These are phyloP conservation scores for Cochlearia excelsa DNA, from an alignment of 345 rosid genomes.

Conservation along the genomic window DNA sequence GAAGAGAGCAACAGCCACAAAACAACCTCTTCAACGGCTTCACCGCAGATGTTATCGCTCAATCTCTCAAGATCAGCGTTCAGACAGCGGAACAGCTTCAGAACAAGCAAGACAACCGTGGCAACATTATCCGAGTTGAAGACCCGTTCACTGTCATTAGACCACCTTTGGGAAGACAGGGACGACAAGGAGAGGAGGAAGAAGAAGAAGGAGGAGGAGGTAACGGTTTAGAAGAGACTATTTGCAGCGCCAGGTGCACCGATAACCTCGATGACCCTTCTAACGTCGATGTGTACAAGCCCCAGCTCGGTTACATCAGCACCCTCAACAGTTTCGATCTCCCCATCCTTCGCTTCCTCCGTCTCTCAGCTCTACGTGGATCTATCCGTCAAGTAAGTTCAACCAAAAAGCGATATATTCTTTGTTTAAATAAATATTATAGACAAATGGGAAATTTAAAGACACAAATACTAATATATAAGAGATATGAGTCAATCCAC, in stretches of 20 bases:
- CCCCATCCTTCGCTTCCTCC: conserved; percentile 49
- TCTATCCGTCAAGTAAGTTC: conserved; percentile 39
- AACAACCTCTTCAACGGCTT: conserved; percentile 45
- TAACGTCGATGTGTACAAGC: conserved; percentile 54
- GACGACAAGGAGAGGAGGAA: conserved; percentile 20
- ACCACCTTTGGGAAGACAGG: conserved; percentile 39
- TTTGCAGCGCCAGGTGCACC: conserved; percentile 43
- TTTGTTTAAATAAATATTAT: no score
- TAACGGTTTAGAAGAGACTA: conserved; percentile 61
- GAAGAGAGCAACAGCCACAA: conserved; percentile 28
- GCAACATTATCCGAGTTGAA: conserved; percentile 51
- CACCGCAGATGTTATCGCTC: conserved; percentile 40
- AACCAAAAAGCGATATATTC: no score
- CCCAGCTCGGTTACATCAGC: conserved; percentile 55
- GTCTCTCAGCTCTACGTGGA: conserved; percentile 59
- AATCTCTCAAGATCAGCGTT: conserved; percentile 45
- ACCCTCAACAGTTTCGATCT: conserved; percentile 52
- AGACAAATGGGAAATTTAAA: no score
- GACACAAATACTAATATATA: no score
- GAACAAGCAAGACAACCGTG: conserved; percentile 43
- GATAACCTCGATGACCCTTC: conserved; percentile 49
- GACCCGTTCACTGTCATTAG: conserved; percentile 40
- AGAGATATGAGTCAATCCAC: no score
- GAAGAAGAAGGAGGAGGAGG: conserved; percentile 3
- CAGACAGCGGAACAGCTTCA: conserved; percentile 43